Evolutionary conservation across 2,329 filamentous ascomycete genomes (phyloP).

Genomic region (Tolypocladium ovalisporum): DNA sequence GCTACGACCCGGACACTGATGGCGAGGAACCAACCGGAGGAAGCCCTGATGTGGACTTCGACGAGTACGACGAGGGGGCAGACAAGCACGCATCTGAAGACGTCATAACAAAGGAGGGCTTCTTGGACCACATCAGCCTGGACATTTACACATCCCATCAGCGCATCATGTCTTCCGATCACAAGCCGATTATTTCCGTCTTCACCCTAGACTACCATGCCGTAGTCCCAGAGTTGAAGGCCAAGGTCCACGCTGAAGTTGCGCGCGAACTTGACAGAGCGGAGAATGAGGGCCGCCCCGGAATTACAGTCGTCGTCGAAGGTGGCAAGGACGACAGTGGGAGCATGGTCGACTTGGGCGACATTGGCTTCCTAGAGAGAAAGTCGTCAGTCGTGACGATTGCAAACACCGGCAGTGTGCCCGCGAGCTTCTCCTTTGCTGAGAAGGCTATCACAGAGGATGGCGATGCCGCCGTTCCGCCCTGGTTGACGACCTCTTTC

Average conservation of each 20-base stretch:
- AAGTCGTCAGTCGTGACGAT: slow-evolving; percentile 64
- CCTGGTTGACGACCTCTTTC: slow-evolving; percentile 65
- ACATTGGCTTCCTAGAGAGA: slow-evolving; percentile 56
- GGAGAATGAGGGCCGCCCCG: slow-evolving; percentile 82
- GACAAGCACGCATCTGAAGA: slow-evolving; percentile 30
- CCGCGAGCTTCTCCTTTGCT: slow-evolving; percentile 71
- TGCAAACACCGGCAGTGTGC: slow-evolving; percentile 80
- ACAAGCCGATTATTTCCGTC: slow-evolving; percentile 79
- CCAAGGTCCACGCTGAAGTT: slow-evolving; percentile 75
- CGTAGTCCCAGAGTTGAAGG: slow-evolving; percentile 74
- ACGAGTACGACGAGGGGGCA: slow-evolving; percentile 43
- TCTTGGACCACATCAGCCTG: slow-evolving; percentile 40
- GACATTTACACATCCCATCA: slow-evolving; percentile 80
- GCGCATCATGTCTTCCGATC: slow-evolving; percentile 81
- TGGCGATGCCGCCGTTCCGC: slow-evolving; percentile 29
- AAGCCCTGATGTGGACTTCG: slow-evolving; percentile 39
- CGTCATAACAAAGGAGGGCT: slow-evolving; percentile 47
- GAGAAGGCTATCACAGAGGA: slow-evolving; percentile 50
- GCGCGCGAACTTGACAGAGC: slow-evolving; percentile 78
- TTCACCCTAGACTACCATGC: slow-evolving; percentile 82
- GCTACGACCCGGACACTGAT: slow-evolving; percentile 79
- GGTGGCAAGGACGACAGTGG: slow-evolving; percentile 30
- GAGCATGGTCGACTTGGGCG: slow-evolving; percentile 64
- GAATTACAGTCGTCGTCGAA: slow-evolving; percentile 74
- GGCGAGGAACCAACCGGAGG: slow-evolving; percentile 27